Percentiles rank a stretch among this genome's conserved stretches.
These are phyloP conservation scores for Tolypocladium tundrense DNA, from an alignment of 2,329 filamentous ascomycete genomes.

Conservation along the genomic window DNA sequence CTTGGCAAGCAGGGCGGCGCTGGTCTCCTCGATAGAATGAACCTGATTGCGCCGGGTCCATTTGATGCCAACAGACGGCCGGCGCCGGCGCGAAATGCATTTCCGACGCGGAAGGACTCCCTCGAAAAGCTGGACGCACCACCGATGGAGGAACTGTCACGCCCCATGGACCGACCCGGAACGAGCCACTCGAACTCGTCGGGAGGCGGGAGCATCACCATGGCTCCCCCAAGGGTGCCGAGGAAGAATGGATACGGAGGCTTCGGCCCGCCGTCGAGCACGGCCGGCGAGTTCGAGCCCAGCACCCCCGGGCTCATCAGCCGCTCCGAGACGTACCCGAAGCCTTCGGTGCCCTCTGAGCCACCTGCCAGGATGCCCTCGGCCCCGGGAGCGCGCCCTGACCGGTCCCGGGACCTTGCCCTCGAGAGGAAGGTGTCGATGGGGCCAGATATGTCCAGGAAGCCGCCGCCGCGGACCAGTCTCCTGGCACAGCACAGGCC, in stretches of 20 bases:
- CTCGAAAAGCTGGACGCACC: constrained; percentile 8
- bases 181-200: constrained; percentile 9
- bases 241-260: constrained; percentile 47
- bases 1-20: constrained; percentile 7
- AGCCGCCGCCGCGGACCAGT: constrained; percentile 42
- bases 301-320: constrained; percentile 26
- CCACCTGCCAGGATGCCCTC: constrained; percentile 35
- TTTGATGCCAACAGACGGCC: constrained; percentile 42
- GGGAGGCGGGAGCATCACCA: constrained; percentile 14
- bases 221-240: constrained; percentile 27
- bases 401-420: constrained; percentile 20
- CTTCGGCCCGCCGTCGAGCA: constrained; percentile 38
- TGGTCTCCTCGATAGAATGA: constrained; percentile 48
- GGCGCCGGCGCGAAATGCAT: constrained; percentile 21
- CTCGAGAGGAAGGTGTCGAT: constrained; percentile 29
- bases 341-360: constrained; percentile 24
- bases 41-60: constrained; percentile 55
- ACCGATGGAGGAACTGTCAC: constrained; percentile 1
- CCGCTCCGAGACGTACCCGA: constrained; percentile 45
- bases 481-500: constrained; percentile 29
- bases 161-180: constrained; percentile 3
- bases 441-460: constrained; percentile 39
- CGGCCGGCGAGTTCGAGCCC: constrained; percentile 25
- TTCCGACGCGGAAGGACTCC: constrained; percentile 20
- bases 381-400: constrained; percentile 32